These are phyloP conservation scores for Candida saitoana DNA, from an alignment of 805 yeast species.

Conservation along the genomic window DNA sequence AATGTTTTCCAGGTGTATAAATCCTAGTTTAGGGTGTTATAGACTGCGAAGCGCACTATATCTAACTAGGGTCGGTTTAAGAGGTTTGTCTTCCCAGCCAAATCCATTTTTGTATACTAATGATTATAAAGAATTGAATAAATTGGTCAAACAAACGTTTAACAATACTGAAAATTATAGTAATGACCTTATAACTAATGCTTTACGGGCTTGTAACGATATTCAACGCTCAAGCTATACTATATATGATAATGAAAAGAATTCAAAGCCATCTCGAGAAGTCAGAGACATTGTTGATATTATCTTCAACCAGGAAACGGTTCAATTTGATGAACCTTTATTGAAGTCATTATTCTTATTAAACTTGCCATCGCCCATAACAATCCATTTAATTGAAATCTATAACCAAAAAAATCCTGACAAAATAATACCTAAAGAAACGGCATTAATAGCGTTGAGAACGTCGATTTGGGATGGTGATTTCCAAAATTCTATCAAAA, in stretches of 20 bases:
- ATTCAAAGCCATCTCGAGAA: constrained; percentile 8
- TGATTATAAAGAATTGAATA: constrained; percentile 4
- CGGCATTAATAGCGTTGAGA: constrained; percentile 62
- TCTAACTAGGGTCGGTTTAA: neutral
- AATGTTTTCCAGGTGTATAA: neutral
- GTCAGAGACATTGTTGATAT: constrained; percentile 6
- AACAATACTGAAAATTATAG: neutral
- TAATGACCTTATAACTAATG: neutral
- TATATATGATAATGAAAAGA: constrained; percentile 4
- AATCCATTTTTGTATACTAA: constrained; percentile 4
- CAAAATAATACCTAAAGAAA: constrained; percentile 27
- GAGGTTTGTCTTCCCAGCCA: neutral
- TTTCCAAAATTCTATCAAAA: constrained; percentile 49
- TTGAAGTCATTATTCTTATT: constrained; percentile 27
- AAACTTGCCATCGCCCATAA: constrained; percentile 28
- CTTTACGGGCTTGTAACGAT: constrained; percentile 2
- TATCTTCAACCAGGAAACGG: constrained; percentile 6
- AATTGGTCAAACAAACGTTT: neutral
- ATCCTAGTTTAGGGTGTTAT: neutral
- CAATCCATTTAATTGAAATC: constrained; percentile 23
- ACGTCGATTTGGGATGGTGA: constrained; percentile 56
- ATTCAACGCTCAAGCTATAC: neutral
- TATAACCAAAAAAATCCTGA: constrained; percentile 24
- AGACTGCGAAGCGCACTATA: neutral
- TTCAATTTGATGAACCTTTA: constrained; percentile 18